Base-by-base conservation (phyloP, 179 eudicot species). In the Amaranthus tricolor region DNA sequence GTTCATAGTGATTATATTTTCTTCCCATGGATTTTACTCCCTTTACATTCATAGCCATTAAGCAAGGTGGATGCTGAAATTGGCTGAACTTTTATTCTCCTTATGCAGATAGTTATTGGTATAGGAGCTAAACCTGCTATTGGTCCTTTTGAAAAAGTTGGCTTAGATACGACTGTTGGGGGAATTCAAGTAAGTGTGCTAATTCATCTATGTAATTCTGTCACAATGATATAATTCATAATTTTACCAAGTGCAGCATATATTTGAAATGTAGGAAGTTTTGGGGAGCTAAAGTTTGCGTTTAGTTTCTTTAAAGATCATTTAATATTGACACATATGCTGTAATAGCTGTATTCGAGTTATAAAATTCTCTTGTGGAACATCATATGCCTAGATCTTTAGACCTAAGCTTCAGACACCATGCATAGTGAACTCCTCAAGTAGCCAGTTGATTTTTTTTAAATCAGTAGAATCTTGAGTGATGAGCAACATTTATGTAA, bases 81-180 rank as follows among this genome's bases (percentile, higher is more conserved):
- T 70, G 14, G 24, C 47, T 57, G 48, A 67, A 17, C 70, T 72
- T 57, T 49, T 24, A 53, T 68, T 66, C 21, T 21, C 15, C 43
- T 20, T 66, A 49, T 78, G 79, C 86, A 95, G 99, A 81, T 95
- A 80, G 75, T 95, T 71, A 76, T 95, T 80, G 99, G 99, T 54
- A 93, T 95, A 74, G 99, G 99, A 84, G 99, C 97, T 68, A 93
- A 84, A 84, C 98, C 99, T 74, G 96, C 88, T 55, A 86, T 91
- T 43, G 67, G 90, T 80, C 91, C 91, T 53, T 95, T 95, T 77
- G 91, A 95, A 77, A 82, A 77, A 44, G 82, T 86, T 77, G 94
- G 92, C 78, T 79, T 93, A 69, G 91, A 88, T 82, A 73, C 82
- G 31, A 84, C 77, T 73, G 87, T 87, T 60, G 99, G 99, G 57